Evolutionary conservation across 108 stramenopile species (phyloP), one percentile per base, ranked within the genome.

Genomic region (Thalassiosira profunda): DNA sequence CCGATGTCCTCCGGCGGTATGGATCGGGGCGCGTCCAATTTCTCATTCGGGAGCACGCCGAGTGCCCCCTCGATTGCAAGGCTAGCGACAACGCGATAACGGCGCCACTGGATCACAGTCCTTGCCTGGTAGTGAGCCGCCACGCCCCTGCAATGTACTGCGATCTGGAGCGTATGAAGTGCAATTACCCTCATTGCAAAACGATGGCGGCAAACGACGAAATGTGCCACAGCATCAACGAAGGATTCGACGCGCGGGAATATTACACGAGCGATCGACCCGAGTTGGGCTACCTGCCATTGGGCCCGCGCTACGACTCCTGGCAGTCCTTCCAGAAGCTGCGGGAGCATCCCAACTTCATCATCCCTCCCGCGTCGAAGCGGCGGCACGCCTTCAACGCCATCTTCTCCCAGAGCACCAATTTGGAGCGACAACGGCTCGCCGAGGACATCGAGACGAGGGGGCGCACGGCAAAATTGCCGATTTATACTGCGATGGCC

Each of bases 261-360:
- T 73, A 65, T 41, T 63, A 53, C 38, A 37, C 62, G 12, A 24
- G 8, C 6, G n/a, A 17, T 10, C 17, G 4, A 17, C 30, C 42
- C 28, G 5, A 41, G 4, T 2, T 40, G 37, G 24, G 36, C 28
- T 64, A 49, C 34, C 12, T 73, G 5, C 72, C 72, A 11, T 31
- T 73, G 1, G 72, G 72, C 14, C 72, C 72, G 8, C 72, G 72
- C 38, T 30, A 23, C 21, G 72, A 73, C 18, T 73, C 55, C 36
- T 63, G 61, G 29, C 14, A 30, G 26, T 37, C 72, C 23, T 43
- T 49, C 24, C 62, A 38, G 36, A 4, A 64, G 12, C 3, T 61
- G 15, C 10, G 14, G 46, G n/a, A 43, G 20, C 21, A 5, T 2
- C 60, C 33, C 10, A 15, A 61, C 5, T 61, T 42, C 23, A 2